Conservation (phyloP, 176 grass and related monocot genomes). For the Rhynchospora breviuscula region DNA sequence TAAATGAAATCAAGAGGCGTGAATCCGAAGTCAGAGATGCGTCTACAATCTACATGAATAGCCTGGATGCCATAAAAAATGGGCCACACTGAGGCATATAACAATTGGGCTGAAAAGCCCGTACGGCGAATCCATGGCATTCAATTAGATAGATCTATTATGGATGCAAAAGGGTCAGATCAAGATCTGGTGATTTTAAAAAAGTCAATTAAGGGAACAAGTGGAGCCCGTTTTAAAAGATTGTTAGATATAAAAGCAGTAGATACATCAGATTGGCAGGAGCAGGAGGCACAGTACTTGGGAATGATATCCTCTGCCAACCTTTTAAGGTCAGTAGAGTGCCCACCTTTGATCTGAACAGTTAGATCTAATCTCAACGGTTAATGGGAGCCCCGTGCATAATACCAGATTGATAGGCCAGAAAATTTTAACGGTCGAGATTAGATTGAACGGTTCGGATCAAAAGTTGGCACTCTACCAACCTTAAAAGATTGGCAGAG, state of each 20-base stretch:
- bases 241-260: background rate
- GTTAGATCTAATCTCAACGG: too few relatives aligned
- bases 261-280: background rate
- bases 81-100: constrained; percentile 12
- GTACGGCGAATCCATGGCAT: constrained; percentile 10
- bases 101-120: constrained; percentile 5
- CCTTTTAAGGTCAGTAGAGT: too few relatives aligned
- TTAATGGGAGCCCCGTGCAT: too few relatives aligned
- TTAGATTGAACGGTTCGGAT: too few relatives aligned
- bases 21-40: background rate
- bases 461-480: too few relatives aligned
- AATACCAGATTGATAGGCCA: too few relatives aligned
- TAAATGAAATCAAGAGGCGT: background rate
- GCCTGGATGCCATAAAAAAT: background rate
- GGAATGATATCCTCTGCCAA: too few relatives aligned
- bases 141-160: constrained; percentile 19
- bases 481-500: too few relatives aligned
- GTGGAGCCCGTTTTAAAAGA: constrained; percentile 16
- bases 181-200: background rate
- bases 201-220: background rate
- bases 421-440: too few relatives aligned
- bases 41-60: background rate
- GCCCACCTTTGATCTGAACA: too few relatives aligned
- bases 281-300: background rate
- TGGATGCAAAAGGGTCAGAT: background rate